Base-by-base conservation (phyloP, 371 early-diverging fungal genomes). In the Syncephalastrum contaminatum region DNA sequence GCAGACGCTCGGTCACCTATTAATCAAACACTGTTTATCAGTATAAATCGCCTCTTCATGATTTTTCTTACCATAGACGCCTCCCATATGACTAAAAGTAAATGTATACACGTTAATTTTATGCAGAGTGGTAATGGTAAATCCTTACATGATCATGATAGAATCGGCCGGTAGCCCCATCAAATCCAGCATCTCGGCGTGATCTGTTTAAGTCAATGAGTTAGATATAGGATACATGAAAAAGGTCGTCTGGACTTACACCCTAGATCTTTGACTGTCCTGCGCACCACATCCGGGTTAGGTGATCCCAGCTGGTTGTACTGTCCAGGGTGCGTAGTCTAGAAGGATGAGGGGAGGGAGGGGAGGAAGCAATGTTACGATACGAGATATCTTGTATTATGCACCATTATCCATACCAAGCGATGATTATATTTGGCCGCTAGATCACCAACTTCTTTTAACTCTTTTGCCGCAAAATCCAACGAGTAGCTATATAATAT, bases 241-340 rank as follows among this genome's bases (percentile, higher is more conserved):
- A 12, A 30, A 8, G 36, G 7, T 1, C 12, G 12, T 30, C 15
- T 1, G 12, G 0, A 56, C 58, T 53, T 62, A 70, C 74, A 66
- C 5, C 62, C 25, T 19, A 80, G 51, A 54, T 80, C 81, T 10
- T 56, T 58, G 13, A 73, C 60, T 1, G 72, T 76, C 43, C 68
- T 60, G 6, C 49, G 46, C 14, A 80, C 64, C 0, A 80, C 79
- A 42, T 59, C 64, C 7, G 59, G 63, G 10, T 58, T 73, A 13
- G 72, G 76, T 20, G 75, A 74, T 13, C 69, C 77, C 2, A 80
- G 53, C 49, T 79, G 81, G 43, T 69, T 78, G 42, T 66, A 80
- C 55, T 80, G 81, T 0, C 81, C 81, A 20, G 79, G 79, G 56
- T 80, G 79, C 47, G 54, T 68, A 16, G 78, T 78, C 73, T 76